Percentiles rank a stretch among this genome's conserved stretches.
phyloP scores from a whole-genome alignment of 2,329 filamentous ascomycete species.

The Alternaria atra region DNA sequence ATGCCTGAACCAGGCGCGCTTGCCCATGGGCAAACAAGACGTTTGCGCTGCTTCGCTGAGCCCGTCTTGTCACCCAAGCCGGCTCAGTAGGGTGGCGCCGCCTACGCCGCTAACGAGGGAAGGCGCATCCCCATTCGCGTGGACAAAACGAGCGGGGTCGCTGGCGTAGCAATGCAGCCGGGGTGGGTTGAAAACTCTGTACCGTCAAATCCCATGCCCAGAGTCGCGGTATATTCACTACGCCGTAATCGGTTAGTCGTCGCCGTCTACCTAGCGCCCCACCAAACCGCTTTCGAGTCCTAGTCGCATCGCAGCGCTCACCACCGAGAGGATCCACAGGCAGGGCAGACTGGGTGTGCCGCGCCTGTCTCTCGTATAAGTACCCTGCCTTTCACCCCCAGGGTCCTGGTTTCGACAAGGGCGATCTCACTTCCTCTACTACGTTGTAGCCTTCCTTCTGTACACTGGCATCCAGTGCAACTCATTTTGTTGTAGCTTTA shows the following conservation, averaged over 20 bases:
- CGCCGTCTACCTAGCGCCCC: conserved; percentile 24
- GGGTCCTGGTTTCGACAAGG: conserved; percentile 19
- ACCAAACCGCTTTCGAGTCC: conserved; percentile 23
- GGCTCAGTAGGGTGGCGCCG: conserved; percentile 19
- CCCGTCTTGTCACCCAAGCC: conserved; percentile 23
- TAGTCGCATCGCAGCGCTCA: conserved; percentile 31
- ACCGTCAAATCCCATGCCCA: conserved; percentile 37
- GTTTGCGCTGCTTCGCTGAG: conserved; percentile 19
- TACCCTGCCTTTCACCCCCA: conserved; percentile 26
- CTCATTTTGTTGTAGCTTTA: conserved; percentile 32
- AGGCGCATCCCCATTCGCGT: conserved; percentile 24
- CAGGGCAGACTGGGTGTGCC: conserved; percentile 32
- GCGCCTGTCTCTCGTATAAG: conserved; percentile 39
- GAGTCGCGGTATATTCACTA: conserved; percentile 25
- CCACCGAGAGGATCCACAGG: conserved; percentile 33
- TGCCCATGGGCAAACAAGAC: conserved; percentile 12
- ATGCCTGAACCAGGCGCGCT: conserved; percentile 22
- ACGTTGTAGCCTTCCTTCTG: conserved; percentile 20
- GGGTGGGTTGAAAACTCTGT: conserved; percentile 41
- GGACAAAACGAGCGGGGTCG: conserved; percentile 33
- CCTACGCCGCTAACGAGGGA: conserved; percentile 2
- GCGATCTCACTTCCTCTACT: conserved; percentile 22
- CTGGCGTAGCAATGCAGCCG: conserved; percentile 17
- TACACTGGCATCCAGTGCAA: conserved; percentile 36
- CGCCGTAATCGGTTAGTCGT: conserved; percentile 26